phyloP scores from a whole-genome alignment of 192 early-diverging fungal genomes.

The Paraglomus occultum region DNA sequence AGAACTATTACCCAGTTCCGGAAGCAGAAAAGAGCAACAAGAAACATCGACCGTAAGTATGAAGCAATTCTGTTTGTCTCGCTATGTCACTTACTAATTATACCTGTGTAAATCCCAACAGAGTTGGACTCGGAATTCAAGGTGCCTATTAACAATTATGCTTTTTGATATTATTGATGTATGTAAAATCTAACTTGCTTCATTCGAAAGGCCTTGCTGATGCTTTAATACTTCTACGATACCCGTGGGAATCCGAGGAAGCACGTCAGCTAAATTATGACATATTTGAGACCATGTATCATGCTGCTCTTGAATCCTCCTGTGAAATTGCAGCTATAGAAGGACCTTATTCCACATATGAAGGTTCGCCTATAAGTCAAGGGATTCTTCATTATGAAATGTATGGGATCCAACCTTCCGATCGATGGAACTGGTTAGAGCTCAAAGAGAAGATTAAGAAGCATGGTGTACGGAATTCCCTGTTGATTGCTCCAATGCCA shows the following conservation, averaged over 20 bases:
- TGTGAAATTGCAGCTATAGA: conserved; percentile 78
- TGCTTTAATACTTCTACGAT: conserved; percentile 90
- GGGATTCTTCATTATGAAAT: conserved; percentile 90
- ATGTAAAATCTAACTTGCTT: neutral
- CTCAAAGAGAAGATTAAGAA: conserved; percentile 74
- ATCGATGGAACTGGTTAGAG: conserved; percentile 83
- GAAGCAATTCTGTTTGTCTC: neutral
- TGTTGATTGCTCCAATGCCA: conserved; percentile 95
- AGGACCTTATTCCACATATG: conserved; percentile 83
- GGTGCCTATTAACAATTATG: conserved; percentile 41
- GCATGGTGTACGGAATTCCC: conserved; percentile 87
- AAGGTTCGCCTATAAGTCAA: conserved; percentile 80
- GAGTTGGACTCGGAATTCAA: conserved; percentile 96
- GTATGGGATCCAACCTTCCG: conserved; percentile 77
- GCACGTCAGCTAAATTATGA: conserved; percentile 80
- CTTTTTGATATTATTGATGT: neutral
- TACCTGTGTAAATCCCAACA: neutral
- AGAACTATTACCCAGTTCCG: conserved; percentile 93
- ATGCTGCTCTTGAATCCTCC: conserved; percentile 85
- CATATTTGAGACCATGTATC: conserved; percentile 95
- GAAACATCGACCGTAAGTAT: conserved; percentile 77
- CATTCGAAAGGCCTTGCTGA: conserved; percentile 80
- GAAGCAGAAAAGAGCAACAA: conserved; percentile 86
- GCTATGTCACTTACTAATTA: neutral
- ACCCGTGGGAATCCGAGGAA: conserved; percentile 85